These are phyloP conservation scores for Moricandia moricandioides DNA, from an alignment of 345 rosid species.

Conservation along the genomic window DNA sequence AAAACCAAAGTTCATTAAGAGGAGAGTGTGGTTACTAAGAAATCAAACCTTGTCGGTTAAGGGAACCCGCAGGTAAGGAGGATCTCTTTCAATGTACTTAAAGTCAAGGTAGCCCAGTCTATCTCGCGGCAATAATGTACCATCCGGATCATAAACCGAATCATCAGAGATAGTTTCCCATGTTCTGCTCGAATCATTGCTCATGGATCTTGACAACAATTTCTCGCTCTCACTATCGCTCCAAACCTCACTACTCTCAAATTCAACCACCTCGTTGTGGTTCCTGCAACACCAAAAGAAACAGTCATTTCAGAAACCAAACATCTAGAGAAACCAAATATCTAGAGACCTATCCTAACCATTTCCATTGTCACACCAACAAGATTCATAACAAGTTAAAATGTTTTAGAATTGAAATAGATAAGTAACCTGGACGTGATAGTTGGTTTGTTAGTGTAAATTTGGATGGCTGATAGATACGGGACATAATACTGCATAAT, in stretches of 20 bases:
- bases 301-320: background rate
- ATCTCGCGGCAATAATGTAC: conserved; percentile 43
- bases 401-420: no score
- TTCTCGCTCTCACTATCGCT: conserved; percentile 73
- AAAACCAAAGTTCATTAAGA: background rate
- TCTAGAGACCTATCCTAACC: background rate
- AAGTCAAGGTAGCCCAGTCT: conserved; percentile 58
- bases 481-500: conserved; percentile 66
- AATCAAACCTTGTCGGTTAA: conserved; percentile 56
- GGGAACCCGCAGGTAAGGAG: conserved; percentile 67
- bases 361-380: background rate
- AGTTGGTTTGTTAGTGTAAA: conserved; percentile 46
- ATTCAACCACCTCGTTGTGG: conserved; percentile 39
- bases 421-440: conserved; percentile 44
- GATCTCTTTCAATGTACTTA: conserved; percentile 53
- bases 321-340: background rate
- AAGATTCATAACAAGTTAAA: no score
- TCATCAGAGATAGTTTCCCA: conserved; percentile 75
- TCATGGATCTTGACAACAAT: conserved; percentile 37
- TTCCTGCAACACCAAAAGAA: conserved; percentile 28
- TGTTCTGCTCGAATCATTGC: conserved; percentile 55
- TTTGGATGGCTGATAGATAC: conserved; percentile 66
- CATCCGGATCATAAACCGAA: conserved; percentile 56
- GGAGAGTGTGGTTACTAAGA: background rate
- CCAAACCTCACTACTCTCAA: conserved; percentile 60